Conservation (phyloP, 1,139 yeast genomes). For the Sporopachydermia cereana region DNA sequence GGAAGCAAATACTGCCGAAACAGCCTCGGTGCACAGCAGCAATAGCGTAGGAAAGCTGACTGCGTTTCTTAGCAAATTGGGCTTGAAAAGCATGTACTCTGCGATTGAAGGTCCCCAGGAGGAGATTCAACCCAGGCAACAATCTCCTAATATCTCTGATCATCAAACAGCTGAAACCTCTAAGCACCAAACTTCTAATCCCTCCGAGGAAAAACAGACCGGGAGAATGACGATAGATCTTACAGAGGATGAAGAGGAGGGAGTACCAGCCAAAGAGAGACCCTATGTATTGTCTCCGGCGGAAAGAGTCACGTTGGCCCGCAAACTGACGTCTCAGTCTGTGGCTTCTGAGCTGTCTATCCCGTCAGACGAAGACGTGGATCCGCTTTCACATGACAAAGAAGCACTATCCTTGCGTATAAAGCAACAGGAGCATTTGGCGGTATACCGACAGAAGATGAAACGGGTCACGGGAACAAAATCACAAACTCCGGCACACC, state of each 20-base stretch:
- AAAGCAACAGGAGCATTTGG: slow-evolving; percentile 28
- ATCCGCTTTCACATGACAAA: slow-evolving; percentile 17
- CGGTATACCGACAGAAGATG: slow-evolving; percentile 31
- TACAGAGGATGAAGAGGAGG: neutral
- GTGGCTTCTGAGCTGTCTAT: neutral
- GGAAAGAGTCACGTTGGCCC: neutral
- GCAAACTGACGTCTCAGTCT: neutral
- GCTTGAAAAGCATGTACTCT: neutral
- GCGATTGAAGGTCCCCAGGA: neutral
- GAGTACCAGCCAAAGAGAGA: neutral
- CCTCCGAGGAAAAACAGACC: neutral
- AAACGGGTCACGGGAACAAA: slow-evolving; percentile 26
- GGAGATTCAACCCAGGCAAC: neutral
- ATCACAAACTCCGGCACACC: slow-evolving; percentile 12
- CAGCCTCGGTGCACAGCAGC: neutral
- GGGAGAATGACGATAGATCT: neutral
- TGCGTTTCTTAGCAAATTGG: neutral
- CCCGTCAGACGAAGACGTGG: slow-evolving; percentile 14
- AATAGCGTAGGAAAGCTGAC: neutral
- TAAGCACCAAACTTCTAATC: neutral
- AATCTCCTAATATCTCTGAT: neutral
- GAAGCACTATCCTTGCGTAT: slow-evolving; percentile 22
- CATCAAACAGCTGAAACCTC: neutral
- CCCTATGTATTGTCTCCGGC: slow-evolving; percentile 5
- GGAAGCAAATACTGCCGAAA: neutral